These are phyloP conservation scores for Lichtheimia ornata DNA, from an alignment of 371 early-diverging fungal species.

Conservation along the genomic window DNA sequence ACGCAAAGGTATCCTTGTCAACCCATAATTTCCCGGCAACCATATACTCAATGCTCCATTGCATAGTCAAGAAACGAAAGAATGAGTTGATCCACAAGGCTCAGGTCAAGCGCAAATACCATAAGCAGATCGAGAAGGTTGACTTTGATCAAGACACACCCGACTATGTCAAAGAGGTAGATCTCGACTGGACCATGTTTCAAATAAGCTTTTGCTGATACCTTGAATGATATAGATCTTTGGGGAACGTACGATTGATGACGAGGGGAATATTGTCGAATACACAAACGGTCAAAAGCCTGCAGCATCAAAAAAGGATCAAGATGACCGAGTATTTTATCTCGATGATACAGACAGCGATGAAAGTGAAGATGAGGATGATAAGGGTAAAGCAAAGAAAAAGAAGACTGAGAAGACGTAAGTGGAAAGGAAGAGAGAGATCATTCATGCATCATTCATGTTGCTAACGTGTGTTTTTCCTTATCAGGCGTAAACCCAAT, in stretches of 20 bases:
- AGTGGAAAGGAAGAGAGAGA: conserved; percentile 8
- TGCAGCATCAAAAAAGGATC: conserved; percentile 4
- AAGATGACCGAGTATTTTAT: conserved; percentile 34
- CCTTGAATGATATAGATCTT: conserved; percentile 45
- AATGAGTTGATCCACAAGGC: conserved; percentile 63
- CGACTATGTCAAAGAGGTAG: conserved; percentile 53
- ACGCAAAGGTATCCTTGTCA: conserved; percentile 6
- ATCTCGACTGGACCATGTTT: background rate
- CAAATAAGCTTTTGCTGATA: background rate
- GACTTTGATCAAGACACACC: conserved; percentile 36
- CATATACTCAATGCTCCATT: background rate
- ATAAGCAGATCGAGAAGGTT: conserved; percentile 46
- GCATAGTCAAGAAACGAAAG: conserved; percentile 55
- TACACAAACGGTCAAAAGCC: conserved; percentile 24
- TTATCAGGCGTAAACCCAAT: conserved; percentile 49
- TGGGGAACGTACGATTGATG: conserved; percentile 61
- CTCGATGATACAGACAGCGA: conserved; percentile 30
- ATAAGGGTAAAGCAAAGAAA: conserved; percentile 20
- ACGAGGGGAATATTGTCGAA: conserved; percentile 58
- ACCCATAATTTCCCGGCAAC: background rate
- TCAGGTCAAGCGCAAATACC: conserved; percentile 60
- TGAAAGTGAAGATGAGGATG: conserved; percentile 37
- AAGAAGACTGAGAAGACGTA: conserved; percentile 18
- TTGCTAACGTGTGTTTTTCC: background rate
- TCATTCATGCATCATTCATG: background rate